A percentile compares a stretch with the other conserved stretches of the same genome.
phyloP scores from a whole-genome alignment of 345 rosid genomes.

The Citrus medica region DNA sequence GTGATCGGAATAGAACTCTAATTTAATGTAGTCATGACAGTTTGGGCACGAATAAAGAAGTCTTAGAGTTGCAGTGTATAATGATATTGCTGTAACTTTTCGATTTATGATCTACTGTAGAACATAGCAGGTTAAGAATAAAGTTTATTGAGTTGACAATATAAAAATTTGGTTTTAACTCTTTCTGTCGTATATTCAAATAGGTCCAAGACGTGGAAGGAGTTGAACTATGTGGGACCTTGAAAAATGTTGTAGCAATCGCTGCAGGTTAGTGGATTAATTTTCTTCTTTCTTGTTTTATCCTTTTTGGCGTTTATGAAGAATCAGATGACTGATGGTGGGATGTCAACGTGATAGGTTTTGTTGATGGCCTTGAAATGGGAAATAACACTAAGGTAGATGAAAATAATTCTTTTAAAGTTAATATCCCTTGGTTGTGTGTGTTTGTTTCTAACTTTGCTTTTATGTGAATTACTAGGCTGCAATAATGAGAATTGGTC shows the following conservation, averaged over 20 bases:
- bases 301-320: not conserved
- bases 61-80: not conserved
- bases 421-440: not conserved
- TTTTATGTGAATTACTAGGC: slow-evolving; percentile 46
- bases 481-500: slow-evolving; percentile 95
- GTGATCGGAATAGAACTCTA: not conserved
- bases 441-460: not conserved
- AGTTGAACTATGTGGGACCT: slow-evolving; percentile 91
- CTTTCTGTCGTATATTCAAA: not conserved
- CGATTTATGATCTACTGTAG: not conserved
- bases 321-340: not conserved
- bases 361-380: slow-evolving; percentile 95
- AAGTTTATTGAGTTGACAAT: not conserved
- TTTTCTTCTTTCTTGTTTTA: not conserved
- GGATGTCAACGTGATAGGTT: slow-evolving; percentile 40
- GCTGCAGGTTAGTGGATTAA: slow-evolving; percentile 59
- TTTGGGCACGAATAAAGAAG: not conserved
- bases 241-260: slow-evolving; percentile 93
- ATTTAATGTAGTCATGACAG: not conserved
- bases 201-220: slow-evolving; percentile 95
- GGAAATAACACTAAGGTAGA: slow-evolving; percentile 95
- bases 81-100: not conserved
- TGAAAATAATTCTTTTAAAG: not conserved
- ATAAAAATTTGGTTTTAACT: not conserved
- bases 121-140: not conserved